Base-by-base conservation (phyloP, 495 filamentous ascomycete species). In the Amphirosellinia nigrospora region DNA sequence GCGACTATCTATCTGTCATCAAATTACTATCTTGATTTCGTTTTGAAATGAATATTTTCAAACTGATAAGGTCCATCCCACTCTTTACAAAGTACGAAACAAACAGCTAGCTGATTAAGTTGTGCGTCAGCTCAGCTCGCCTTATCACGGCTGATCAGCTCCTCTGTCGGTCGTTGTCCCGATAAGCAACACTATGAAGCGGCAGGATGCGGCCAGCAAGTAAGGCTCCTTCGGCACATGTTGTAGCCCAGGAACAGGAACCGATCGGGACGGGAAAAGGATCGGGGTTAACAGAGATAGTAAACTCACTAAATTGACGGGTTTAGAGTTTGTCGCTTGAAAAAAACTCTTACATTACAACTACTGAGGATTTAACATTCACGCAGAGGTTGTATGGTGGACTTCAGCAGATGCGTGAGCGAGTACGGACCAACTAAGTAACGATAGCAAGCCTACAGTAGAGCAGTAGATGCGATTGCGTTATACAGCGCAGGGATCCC, bases 141-240 rank as follows among this genome's bases (percentile, higher is more conserved):
- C 43, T 50, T 62, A 69, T 62, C 66, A 30, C 56, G 66, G 52
- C 56, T 62, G 43, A 60, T 60, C 66, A 68, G 38, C 52, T 41
- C 41, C 39, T n/a, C 11, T 23, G 5, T 34, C 19, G 36, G 41
- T 7, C 43, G 30, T 15, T 9, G 28, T 19, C 34, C 48, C 46
- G 48, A 66, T 56, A 66, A 56, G 48, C 64, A 38, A 56, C 46
- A 32, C 38, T 68, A 68, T 13, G 50, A 38, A 56, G 46, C 58
- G 59, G 46, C 58, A 55, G 58, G 58, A 69, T 69, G 67, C 67
- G 36, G 43, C 59, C 67, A 46, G 39, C 19, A 63, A 50, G 59
- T 21, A 58, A 58, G 55, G 32, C 48, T 55, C 59, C 34, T 64
- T 39, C 58, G 59, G 67, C 53, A 69, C 28, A 60, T 30, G 26